Percentiles rank a stretch among this genome's conserved stretches.
These are phyloP conservation scores for Candida ficus DNA, from an alignment of 805 yeast genomes.

Conservation along the genomic window DNA sequence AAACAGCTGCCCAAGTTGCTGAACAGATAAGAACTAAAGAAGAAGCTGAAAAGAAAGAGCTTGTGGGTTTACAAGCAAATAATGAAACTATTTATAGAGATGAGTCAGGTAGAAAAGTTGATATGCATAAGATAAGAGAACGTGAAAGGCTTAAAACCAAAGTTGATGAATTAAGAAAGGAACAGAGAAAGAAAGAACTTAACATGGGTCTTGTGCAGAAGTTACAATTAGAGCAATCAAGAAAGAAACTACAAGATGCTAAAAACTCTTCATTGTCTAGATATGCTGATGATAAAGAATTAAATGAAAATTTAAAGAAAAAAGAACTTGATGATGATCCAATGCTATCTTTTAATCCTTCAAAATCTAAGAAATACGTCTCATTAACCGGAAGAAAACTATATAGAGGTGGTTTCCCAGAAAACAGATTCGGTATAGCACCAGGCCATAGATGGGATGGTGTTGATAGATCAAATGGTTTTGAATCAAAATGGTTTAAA, in stretches of 20 bases:
- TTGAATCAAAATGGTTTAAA: slow-evolving; percentile 57
- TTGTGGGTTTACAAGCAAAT: slow-evolving; percentile 7
- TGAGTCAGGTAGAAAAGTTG: slow-evolving; percentile 48
- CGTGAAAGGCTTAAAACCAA: slow-evolving; percentile 25
- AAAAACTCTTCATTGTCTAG: slow-evolving; percentile 24
- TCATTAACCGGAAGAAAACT: slow-evolving; percentile 46
- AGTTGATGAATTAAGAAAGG: slow-evolving; percentile 26
- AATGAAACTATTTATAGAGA: slow-evolving; percentile 55
- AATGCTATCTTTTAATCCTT: slow-evolving; percentile 39
- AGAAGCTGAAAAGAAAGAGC: slow-evolving; percentile 13
- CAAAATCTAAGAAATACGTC: slow-evolving; percentile 19
- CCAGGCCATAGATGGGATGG: slow-evolving; percentile 95
- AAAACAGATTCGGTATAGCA: slow-evolving; percentile 66
- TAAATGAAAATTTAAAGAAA: slow-evolving; percentile 29
- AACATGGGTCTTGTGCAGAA: slow-evolving; percentile 38
- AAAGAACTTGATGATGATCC: slow-evolving; percentile 59
- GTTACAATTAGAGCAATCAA: slow-evolving; percentile 32
- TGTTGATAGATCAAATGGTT: slow-evolving; percentile 83
- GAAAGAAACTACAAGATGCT: slow-evolving; percentile 25
- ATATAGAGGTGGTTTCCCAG: slow-evolving; percentile 50
- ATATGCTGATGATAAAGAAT: slow-evolving; percentile 34
- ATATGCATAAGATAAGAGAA: slow-evolving; percentile 29
- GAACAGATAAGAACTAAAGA: slow-evolving; percentile 31
- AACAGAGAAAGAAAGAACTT: slow-evolving; percentile 23
- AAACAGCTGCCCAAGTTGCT: slow-evolving; percentile 39